Conservation (phyloP, 2,329 filamentous ascomycete species). For the Neonectria sp. region DNA sequence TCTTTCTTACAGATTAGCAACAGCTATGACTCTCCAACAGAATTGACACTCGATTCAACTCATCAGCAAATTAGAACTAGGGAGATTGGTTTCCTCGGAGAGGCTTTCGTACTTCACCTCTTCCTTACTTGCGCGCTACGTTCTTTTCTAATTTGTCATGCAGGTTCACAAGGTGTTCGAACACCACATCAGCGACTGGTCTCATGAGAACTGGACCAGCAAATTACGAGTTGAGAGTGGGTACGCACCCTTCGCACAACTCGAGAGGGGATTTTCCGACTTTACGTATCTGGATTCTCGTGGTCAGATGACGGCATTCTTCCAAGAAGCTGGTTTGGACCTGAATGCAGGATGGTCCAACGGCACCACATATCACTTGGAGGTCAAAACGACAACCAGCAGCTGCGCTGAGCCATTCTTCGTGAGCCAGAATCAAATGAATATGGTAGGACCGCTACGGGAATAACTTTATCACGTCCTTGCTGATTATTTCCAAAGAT, state of each 20-base stretch:
- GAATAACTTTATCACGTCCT: background rate
- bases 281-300: conserved; percentile 24
- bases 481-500: conserved; percentile 16
- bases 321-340: conserved; percentile 1
- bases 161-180: conserved; percentile 24
- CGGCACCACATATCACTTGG: conserved; percentile 27
- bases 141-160: background rate
- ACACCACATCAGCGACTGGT: conserved; percentile 17
- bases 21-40: background rate
- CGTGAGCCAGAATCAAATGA: conserved; percentile 24
- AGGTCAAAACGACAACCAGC: conserved; percentile 22
- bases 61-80: conserved; percentile 17
- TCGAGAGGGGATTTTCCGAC: conserved; percentile 16
- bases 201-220: conserved; percentile 28
- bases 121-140: background rate
- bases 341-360: conserved; percentile 12
- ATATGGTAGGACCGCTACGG: conserved; percentile 13
- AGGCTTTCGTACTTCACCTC: conserved; percentile 17
- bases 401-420: conserved; percentile 14
- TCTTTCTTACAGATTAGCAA: background rate
- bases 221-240: conserved; percentile 22
- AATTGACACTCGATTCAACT: background rate
- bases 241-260: conserved; percentile 10
- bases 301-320: conserved; percentile 19
- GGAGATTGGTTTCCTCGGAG: conserved; percentile 20